phyloP scores from a whole-genome alignment of 2,329 filamentous ascomycete species.

The Diplodia seriata region DNA sequence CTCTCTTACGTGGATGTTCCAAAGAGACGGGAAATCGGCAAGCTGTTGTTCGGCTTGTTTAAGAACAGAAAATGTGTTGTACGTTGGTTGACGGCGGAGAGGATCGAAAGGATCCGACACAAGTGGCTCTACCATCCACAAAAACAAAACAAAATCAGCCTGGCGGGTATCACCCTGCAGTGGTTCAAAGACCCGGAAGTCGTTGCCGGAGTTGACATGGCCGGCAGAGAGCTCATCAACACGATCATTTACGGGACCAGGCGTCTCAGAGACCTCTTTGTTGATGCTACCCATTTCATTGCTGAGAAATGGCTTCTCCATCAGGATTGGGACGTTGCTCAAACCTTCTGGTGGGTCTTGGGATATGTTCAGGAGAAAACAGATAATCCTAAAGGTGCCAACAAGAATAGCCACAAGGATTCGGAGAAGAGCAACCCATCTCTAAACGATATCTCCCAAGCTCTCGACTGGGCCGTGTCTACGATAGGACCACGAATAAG shows the following conservation, averaged over 20 bases:
- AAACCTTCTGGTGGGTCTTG: conserved; percentile 9
- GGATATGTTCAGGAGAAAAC: conserved; percentile 9
- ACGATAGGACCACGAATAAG: not conserved
- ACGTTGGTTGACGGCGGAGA: not conserved
- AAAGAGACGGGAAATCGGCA: not conserved
- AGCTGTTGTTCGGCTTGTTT: not conserved
- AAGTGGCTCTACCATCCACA: not conserved
- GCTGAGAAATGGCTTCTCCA: not conserved
- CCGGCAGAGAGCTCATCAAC: not conserved
- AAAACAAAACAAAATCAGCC: not conserved
- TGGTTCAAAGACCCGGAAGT: conserved; percentile 22
- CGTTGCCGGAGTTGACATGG: not conserved
- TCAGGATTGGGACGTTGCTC: not conserved
- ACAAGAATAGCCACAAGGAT: not conserved
- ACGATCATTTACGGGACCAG: conserved; percentile 5
- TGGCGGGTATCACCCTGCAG: not conserved
- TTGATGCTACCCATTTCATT: not conserved
- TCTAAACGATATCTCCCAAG: not conserved
- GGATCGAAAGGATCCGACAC: not conserved
- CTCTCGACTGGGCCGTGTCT: not conserved
- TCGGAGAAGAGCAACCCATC: not conserved
- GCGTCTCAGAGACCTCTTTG: not conserved
- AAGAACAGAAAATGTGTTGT: not conserved
- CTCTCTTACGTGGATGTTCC: not conserved
- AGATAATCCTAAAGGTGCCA: not conserved